Evolutionary conservation across 1,284 basidiomycete genomes (phyloP).

Genomic region (Fomes fomentarius): DNA sequence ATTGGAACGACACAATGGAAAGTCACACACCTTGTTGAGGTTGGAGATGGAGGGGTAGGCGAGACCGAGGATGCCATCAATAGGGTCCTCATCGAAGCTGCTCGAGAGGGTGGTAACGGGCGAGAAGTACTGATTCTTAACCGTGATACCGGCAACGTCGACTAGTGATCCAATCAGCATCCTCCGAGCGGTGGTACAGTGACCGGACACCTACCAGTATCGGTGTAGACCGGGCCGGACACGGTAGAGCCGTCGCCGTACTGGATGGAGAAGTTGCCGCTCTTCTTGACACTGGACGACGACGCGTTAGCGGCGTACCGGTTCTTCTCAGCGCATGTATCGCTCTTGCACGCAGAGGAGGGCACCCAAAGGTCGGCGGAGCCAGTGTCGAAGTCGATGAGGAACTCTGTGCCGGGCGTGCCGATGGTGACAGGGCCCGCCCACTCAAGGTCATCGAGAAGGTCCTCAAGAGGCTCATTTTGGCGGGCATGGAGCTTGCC

Average conservation of each 20-base stretch:
- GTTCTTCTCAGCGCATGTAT: conserved; percentile 39
- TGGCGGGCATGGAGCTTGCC: conserved; percentile 16
- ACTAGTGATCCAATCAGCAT: conserved; percentile 20
- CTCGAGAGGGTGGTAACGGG: conserved; percentile 31
- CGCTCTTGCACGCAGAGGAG: conserved; percentile 35
- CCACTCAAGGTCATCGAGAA: conserved; percentile 30
- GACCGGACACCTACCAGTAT: conserved; percentile 27
- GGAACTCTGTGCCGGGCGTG: conserved; percentile 30
- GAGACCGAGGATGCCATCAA: conserved; percentile 36
- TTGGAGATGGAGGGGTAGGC: conserved; percentile 33
- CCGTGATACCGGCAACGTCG: conserved; percentile 27
- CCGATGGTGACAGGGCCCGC: conserved; percentile 35
- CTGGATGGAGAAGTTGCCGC: conserved; percentile 36
- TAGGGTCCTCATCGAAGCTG: conserved; percentile 28
- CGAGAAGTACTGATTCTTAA: conserved; percentile 29
- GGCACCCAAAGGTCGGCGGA: conserved; percentile 42
- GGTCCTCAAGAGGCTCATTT: conserved; percentile 24
- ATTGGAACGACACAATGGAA: neutral
- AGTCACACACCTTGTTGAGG: conserved; percentile 20
- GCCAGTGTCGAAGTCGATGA: conserved; percentile 31
- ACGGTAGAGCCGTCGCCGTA: conserved; percentile 51
- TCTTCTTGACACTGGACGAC: conserved; percentile 32
- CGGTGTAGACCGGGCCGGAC: conserved; percentile 42
- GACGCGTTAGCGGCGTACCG: conserved; percentile 36
- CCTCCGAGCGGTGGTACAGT: no score